Conservation (phyloP, 2,329 filamentous ascomycete genomes). For the Stagonosporopsis vannaccii region DNA sequence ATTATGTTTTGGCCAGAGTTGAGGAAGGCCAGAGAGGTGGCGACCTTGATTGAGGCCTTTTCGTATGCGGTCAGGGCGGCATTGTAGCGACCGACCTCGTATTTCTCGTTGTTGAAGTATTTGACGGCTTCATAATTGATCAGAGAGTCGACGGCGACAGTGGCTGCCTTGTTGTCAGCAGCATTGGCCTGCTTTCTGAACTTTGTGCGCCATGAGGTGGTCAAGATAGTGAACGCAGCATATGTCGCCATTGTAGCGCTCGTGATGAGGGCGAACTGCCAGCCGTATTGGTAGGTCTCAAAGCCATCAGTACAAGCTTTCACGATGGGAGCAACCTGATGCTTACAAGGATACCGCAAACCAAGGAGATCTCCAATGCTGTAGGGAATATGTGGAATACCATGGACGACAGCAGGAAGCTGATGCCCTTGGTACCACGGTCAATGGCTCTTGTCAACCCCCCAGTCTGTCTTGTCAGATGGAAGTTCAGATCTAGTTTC, state of each 20-base stretch:
- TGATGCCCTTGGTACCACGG: slow-evolving; percentile 97
- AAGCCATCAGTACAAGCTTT: slow-evolving; percentile 12
- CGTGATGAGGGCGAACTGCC: slow-evolving; percentile 90
- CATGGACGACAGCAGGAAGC: slow-evolving; percentile 96
- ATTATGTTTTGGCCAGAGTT: slow-evolving; percentile 98
- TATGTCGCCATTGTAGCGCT: slow-evolving; percentile 91
- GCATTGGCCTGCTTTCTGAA: slow-evolving; percentile 95
- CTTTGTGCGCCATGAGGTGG: slow-evolving; percentile 95
- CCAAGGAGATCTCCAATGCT: slow-evolving; percentile 90
- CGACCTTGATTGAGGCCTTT: slow-evolving; percentile 94
- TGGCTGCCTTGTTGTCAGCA: slow-evolving; percentile 93
- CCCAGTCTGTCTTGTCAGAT: slow-evolving; percentile 92
- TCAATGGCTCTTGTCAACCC: slow-evolving; percentile 94
- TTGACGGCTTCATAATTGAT: slow-evolving; percentile 99
- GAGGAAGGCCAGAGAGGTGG: slow-evolving; percentile 88
- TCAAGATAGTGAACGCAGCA: slow-evolving; percentile 95
- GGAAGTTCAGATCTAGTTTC: slow-evolving; percentile 89
- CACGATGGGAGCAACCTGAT: not conserved
- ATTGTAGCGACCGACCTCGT: slow-evolving; percentile 90
- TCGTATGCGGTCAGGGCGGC: slow-evolving; percentile 86
- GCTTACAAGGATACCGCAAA: slow-evolving; percentile 84
- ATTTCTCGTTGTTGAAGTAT: slow-evolving; percentile 99
- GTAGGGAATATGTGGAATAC: slow-evolving; percentile 97
- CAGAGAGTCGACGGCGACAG: slow-evolving; percentile 92
- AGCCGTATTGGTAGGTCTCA: slow-evolving; percentile 90